Evolutionary conservation across 2,329 filamentous ascomycete species (phyloP).

Genomic region (Fusarium virguliforme): DNA sequence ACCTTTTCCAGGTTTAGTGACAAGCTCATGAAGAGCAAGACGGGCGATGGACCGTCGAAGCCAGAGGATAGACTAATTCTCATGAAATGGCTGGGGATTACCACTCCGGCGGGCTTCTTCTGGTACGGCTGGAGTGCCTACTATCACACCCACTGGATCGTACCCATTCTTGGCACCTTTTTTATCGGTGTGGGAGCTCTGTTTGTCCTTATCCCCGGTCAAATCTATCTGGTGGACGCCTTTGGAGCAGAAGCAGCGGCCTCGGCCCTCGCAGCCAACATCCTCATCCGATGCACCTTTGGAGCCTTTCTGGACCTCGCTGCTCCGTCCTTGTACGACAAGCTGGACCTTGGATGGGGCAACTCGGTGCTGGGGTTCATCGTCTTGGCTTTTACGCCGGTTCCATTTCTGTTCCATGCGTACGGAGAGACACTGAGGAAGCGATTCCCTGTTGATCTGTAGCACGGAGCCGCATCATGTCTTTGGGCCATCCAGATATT

Average conservation of each 20-base stretch:
- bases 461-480: background rate
- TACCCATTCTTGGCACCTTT: conserved; percentile 70
- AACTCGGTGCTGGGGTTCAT: conserved; percentile 41
- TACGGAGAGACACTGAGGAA: conserved; percentile 36
- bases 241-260: conserved; percentile 47
- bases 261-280: conserved; percentile 46
- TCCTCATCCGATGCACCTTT: conserved; percentile 55
- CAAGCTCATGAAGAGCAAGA: conserved; percentile 26
- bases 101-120: conserved; percentile 70
- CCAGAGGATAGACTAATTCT: conserved; percentile 68
- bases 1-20: conserved; percentile 37
- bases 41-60: background rate
- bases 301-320: conserved; percentile 39
- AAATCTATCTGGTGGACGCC: conserved; percentile 50
- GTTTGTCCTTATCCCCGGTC: conserved; percentile 55
- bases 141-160: conserved; percentile 68
- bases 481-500: background rate
- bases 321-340: conserved; percentile 29
- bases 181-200: conserved; percentile 64
- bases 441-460: conserved; percentile 33
- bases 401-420: conserved; percentile 37
- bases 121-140: conserved; percentile 73
- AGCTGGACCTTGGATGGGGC: conserved; percentile 38
- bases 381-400: conserved; percentile 34
- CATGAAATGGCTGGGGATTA: conserved; percentile 69